Evolutionary conservation across 2,329 filamentous ascomycete species (phyloP).

Genomic region (Pestalotiopsis sp.): DNA sequence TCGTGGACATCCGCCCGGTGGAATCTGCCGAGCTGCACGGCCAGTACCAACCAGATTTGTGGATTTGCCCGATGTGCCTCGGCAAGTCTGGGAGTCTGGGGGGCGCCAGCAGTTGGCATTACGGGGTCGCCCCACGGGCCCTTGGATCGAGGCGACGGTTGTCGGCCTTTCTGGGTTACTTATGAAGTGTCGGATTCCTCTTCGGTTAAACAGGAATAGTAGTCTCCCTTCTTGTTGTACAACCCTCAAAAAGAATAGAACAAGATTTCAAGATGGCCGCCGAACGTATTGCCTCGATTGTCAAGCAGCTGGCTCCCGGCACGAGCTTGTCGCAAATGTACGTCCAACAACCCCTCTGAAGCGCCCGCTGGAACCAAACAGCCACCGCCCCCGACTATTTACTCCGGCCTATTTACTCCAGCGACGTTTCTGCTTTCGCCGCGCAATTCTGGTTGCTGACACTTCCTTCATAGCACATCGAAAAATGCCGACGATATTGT

Average conservation of each 20-base stretch:
- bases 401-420: not conserved
- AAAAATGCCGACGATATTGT: conserved; percentile 97
- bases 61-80: conserved; percentile 4
- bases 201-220: too few relatives aligned
- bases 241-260: not conserved
- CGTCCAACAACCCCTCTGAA: conserved; percentile 33
- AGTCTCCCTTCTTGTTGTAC: not conserved
- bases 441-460: not conserved
- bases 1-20: not conserved
- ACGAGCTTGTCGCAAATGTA: conserved; percentile 78
- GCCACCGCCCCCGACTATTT: not conserved
- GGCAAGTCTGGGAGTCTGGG: not conserved
- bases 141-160: not conserved
- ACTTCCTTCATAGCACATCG: conserved; percentile 64
- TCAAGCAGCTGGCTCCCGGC: conserved; percentile 80
- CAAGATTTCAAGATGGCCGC: not conserved
- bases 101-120: not conserved
- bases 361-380: conserved; percentile 1
- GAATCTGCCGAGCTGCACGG: not conserved
- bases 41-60: not conserved
- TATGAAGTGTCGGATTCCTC: not conserved
- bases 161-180: not conserved
- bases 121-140: not conserved
- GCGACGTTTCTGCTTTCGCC: not conserved
- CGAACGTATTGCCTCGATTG: conserved; percentile 83